Evolutionary conservation across 2,329 filamentous ascomycete species (phyloP).

Genomic region (Sarocladium kiliense): DNA sequence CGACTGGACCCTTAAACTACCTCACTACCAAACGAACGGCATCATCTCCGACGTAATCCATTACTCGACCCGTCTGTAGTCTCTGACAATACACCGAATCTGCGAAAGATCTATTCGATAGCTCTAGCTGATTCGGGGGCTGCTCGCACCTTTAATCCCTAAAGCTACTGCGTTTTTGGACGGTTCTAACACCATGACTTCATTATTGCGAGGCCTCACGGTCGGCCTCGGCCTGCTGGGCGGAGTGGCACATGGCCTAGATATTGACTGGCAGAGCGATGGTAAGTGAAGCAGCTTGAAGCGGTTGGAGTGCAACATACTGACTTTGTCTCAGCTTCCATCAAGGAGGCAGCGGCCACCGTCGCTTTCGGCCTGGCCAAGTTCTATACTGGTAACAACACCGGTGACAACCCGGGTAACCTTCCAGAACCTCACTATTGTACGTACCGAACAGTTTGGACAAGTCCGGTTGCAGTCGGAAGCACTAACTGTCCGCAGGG

Average conservation of each 20-base stretch:
- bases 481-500: slow-evolving; percentile 28
- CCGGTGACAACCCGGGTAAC: slow-evolving; percentile 53
- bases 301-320: background rate
- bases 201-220: background rate
- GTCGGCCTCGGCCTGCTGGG: slow-evolving; percentile 6
- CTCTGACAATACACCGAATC: too few relatives aligned
- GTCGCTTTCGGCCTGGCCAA: slow-evolving; percentile 42
- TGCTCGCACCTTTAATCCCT: background rate
- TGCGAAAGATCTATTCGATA: background rate
- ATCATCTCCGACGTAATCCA: too few relatives aligned
- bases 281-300: slow-evolving; percentile 12
- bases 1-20: too few relatives aligned
- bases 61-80: too few relatives aligned
- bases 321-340: slow-evolving; percentile 32
- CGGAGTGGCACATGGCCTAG: background rate
- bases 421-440: slow-evolving; percentile 61
- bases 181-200: background rate
- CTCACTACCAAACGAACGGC: too few relatives aligned
- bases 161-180: background rate
- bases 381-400: slow-evolving; percentile 53
- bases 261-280: slow-evolving; percentile 15
- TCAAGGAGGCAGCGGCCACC: slow-evolving; percentile 42
- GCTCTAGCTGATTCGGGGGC: background rate
- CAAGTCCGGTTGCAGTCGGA: too few relatives aligned
- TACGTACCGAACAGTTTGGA: slow-evolving; percentile 34